Evolutionary conservation across 2,329 filamentous ascomycete species (phyloP), one percentile per base, ranked within the genome.

Genomic region (Sordariomycetes sp.): DNA sequence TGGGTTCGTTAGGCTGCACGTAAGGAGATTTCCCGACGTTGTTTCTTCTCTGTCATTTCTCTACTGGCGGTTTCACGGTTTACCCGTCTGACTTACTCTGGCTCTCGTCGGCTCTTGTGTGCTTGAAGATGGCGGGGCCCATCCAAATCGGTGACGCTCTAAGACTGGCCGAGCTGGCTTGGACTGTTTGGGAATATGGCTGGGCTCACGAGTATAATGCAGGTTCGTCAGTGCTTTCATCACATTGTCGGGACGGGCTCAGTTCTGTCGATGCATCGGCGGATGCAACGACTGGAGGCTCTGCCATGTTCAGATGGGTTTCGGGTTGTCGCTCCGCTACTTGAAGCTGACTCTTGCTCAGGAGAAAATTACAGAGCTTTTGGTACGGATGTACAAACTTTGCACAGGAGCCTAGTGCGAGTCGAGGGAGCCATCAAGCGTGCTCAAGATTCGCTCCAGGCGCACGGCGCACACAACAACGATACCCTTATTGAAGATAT

Each of bases 361-460:
- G 53, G 46, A 23, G 47, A 33, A 11, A 49, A 58, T 35, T 58
- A 58, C 37, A 25, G 29, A 11, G 54, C 54, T 20, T 58, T 58
- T 32, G 49, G 51, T 17, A 39, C 39, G 21, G 54, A 58, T 33
- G 46, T 58, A 2, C 42, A 36, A 28, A 43, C 45, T 20, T 48
- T 58, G 5, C 52, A 46, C 3, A 36, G 49, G 24, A 55, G 46
- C 34, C 53, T 58, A 32, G 44, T 54, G 12, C 43, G 51, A 7
- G 48, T 58, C n/a, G 42, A 34, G 16, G 39, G 37, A 9, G 53
- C 58, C 14, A 43, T 58, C 21, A 30, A 30, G 25, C 40, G 42
- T 23, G 55, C 55, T 18, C 45, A 47, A 16, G 25, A 44, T 19
- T 48, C 50, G 5, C 46, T 55, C 6, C 44, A 42, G 18, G 38